Evolutionary conservation across 768 basidiomycete genomes (phyloP).

Genomic region (Leccinum uliginosum): DNA sequence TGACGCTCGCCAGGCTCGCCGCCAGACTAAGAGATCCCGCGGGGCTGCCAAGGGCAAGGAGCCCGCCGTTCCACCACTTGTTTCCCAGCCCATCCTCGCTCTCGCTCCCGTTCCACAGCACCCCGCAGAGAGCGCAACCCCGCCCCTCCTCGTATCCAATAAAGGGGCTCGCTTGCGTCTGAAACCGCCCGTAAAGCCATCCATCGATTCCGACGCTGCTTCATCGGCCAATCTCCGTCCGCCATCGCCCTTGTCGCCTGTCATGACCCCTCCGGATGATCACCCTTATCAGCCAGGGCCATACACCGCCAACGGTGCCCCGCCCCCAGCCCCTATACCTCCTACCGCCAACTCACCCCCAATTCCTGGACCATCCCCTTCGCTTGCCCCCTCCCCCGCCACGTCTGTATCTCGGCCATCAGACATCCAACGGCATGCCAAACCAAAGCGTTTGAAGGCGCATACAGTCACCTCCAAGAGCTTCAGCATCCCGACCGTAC

Average conservation of each 20-base stretch:
- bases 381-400: constrained; percentile 15
- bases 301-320: constrained; percentile 22
- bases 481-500: constrained; percentile 74
- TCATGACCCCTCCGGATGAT: constrained; percentile 34
- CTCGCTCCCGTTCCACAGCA: constrained; percentile 22
- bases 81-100: constrained; percentile 25
- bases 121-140: constrained; percentile 7
- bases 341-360: constrained; percentile 19
- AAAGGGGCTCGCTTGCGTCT: constrained; percentile 48
- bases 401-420: constrained; percentile 23
- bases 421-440: constrained; percentile 42
- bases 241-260: constrained; percentile 31
- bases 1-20: constrained; percentile 40
- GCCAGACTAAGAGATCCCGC: constrained; percentile 31
- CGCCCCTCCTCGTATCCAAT: constrained; percentile 40
- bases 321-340: constrained; percentile 14
- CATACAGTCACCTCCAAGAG: constrained; percentile 77
- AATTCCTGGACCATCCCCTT: constrained; percentile 20
- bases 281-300: constrained; percentile 24
- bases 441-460: constrained; percentile 75
- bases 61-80: constrained; percentile 16
- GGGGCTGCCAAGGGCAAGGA: constrained; percentile 39
- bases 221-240: constrained; percentile 21
- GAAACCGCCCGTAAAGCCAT: constrained; percentile 40
- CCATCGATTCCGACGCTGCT: constrained; percentile 17